These are phyloP conservation scores for Lipomyces anomalus DNA, from an alignment of 805 yeast species.

Conservation along the genomic window DNA sequence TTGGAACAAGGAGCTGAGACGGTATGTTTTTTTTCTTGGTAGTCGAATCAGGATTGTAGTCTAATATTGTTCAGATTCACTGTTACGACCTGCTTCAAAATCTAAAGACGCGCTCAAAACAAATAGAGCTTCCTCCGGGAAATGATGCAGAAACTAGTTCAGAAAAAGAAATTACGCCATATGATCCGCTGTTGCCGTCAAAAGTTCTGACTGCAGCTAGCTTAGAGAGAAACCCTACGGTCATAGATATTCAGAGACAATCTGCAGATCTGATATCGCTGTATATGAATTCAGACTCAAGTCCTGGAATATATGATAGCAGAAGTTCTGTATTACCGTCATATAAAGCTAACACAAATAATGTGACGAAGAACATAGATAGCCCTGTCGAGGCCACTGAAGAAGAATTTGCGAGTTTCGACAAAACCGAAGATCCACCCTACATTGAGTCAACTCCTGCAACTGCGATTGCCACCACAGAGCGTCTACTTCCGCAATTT, in stretches of 20 bases:
- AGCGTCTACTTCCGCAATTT: too few species aligned
- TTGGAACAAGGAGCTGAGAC: constrained; percentile 5
- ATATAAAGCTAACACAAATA: too few species aligned
- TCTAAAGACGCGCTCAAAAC: background rate
- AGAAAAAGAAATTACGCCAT: background rate
- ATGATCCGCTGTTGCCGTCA: background rate
- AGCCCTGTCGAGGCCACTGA: too few species aligned
- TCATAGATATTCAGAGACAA: background rate
- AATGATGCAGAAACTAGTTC: background rate
- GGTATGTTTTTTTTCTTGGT: too few species aligned
- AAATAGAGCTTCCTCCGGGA: background rate
- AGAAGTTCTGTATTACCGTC: background rate
- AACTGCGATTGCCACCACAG: too few species aligned
- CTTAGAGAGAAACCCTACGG: background rate
- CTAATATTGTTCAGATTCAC: constrained; percentile 13
- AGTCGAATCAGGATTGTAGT: too few species aligned
- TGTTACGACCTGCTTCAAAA: constrained; percentile 16
- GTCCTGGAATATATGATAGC: background rate
- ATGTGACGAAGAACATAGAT: too few species aligned
- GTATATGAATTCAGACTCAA: background rate
- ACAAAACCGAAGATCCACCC: too few species aligned
- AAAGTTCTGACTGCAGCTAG: background rate
- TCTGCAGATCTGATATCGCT: background rate
- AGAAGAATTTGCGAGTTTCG: too few species aligned
- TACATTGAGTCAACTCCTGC: too few species aligned